Conservation (phyloP, 305 asterid genomes). For the Fraxinus ornus region DNA sequence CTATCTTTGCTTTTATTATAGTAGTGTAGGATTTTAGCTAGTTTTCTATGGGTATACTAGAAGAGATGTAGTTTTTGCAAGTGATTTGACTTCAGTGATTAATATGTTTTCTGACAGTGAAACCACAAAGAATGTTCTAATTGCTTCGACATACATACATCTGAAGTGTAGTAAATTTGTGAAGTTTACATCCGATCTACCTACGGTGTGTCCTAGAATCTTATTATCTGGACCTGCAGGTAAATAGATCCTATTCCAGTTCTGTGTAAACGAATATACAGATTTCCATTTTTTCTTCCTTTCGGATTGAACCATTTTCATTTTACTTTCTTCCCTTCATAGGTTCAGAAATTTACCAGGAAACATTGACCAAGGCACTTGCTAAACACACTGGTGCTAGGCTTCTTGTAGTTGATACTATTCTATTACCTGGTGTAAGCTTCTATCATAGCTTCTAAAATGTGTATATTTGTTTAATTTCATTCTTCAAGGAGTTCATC, state of each 20-base stretch:
- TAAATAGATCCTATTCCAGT: conserved; percentile 27
- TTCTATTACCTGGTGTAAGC: conserved; percentile 84
- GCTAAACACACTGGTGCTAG: conserved; percentile 65
- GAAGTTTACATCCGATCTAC: conserved; percentile 73
- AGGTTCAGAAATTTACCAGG: conserved; percentile 96
- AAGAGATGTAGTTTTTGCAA: not conserved
- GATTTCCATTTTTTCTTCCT: conserved; percentile 11
- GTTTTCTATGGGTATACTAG: not conserved
- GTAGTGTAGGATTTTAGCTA: not conserved
- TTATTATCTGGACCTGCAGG: conserved; percentile 92
- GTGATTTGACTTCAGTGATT: not conserved
- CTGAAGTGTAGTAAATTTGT: conserved; percentile 66
- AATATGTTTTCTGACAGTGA: conserved; percentile 54
- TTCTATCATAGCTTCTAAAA: conserved; percentile 20
- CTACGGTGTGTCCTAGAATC: conserved; percentile 77
- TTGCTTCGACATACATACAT: conserved; percentile 73
- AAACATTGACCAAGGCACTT: conserved; percentile 78
- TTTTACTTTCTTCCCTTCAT: conserved; percentile 15
- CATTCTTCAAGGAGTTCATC: conserved; percentile 6
- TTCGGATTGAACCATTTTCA: conserved; percentile 1
- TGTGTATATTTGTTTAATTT: not conserved
- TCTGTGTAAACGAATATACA: not conserved
- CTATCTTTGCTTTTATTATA: not conserved
- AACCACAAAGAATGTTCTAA: conserved; percentile 76
- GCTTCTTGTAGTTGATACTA: conserved; percentile 70